Conservation (phyloP, 106 monocot species). For the Narthecium ossifragum region DNA sequence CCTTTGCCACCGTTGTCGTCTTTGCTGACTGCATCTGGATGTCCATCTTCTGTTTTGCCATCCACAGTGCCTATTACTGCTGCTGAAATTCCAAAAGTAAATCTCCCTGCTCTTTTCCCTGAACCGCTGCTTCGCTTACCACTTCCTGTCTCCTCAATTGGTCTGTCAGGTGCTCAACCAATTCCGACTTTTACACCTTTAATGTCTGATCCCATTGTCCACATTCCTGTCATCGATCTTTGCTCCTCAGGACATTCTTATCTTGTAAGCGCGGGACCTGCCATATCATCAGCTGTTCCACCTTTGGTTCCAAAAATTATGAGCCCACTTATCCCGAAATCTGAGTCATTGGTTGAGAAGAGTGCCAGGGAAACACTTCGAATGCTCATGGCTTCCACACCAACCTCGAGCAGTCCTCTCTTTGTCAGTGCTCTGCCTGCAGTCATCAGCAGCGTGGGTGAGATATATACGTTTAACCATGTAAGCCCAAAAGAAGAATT, state of each 20-base stretch:
- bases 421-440: slow-evolving; percentile 39
- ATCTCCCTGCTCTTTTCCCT: slow-evolving; percentile 38
- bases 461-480: slow-evolving; percentile 6
- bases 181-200: slow-evolving; percentile 73
- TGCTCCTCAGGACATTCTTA: slow-evolving; percentile 88
- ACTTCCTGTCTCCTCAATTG: slow-evolving; percentile 29
- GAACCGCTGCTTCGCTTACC: slow-evolving; percentile 27
- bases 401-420: slow-evolving; percentile 26
- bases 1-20: slow-evolving; percentile 57
- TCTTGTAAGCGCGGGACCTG: slow-evolving; percentile 79
- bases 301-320: slow-evolving; percentile 35
- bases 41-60: slow-evolving; percentile 13
- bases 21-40: slow-evolving; percentile 17
- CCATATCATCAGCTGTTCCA: slow-evolving; percentile 60
- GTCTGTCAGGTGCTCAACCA: slow-evolving; percentile 42
- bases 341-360: slow-evolving; percentile 72
- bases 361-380: slow-evolving; percentile 82
- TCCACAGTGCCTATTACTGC: slow-evolving; percentile 18
- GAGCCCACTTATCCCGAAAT: slow-evolving; percentile 40
- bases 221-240: slow-evolving; percentile 77
- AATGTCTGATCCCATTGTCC: slow-evolving; percentile 97
- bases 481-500: no score
- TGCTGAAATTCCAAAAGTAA: slow-evolving; percentile 26
- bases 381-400: slow-evolving; percentile 77
- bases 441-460: slow-evolving; percentile 27